Conservation (phyloP, 495 filamentous ascomycete species). For the Talaromyces wortmannii region DNA sequence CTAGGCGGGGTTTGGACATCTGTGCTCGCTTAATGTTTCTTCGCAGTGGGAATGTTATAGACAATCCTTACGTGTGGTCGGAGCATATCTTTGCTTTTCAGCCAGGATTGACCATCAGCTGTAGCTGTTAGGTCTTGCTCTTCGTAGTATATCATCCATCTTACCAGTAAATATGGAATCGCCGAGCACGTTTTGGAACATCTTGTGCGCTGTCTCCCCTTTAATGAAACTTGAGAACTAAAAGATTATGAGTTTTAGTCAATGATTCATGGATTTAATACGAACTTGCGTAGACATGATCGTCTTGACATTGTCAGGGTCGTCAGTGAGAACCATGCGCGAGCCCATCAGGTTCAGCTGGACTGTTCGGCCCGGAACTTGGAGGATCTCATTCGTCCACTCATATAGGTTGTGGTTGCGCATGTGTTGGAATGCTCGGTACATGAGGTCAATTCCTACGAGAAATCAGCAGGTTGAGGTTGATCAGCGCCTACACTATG, state of each 20-base stretch:
- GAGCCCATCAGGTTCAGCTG: too few species aligned
- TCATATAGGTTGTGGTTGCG: too few species aligned
- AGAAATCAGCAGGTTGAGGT: too few species aligned
- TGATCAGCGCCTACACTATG: too few species aligned
- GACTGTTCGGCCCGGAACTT: too few species aligned
- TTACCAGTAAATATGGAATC: background rate
- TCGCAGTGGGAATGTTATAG: background rate
- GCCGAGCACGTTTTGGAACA: background rate
- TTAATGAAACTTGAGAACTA: background rate
- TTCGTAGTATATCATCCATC: background rate
- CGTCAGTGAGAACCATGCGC: too few species aligned
- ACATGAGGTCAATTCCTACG: too few species aligned
- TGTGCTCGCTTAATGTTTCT: background rate
- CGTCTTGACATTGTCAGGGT: too few species aligned
- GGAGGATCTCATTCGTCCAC: too few species aligned
- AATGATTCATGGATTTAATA: too few species aligned
- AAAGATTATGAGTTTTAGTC: background rate
- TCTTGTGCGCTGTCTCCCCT: background rate
- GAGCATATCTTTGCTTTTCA: background rate
- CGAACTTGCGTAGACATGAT: too few species aligned
- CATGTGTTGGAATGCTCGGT: too few species aligned
- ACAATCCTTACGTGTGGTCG: background rate
- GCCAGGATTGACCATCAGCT: background rate
- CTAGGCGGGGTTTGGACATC: background rate
- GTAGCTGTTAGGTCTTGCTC: background rate